A percentile compares a stretch with the other conserved stretches of the same genome.
Evolutionary conservation across 495 filamentous ascomycete species (phyloP).

Genomic region (Hypoxylon intermedium): DNA sequence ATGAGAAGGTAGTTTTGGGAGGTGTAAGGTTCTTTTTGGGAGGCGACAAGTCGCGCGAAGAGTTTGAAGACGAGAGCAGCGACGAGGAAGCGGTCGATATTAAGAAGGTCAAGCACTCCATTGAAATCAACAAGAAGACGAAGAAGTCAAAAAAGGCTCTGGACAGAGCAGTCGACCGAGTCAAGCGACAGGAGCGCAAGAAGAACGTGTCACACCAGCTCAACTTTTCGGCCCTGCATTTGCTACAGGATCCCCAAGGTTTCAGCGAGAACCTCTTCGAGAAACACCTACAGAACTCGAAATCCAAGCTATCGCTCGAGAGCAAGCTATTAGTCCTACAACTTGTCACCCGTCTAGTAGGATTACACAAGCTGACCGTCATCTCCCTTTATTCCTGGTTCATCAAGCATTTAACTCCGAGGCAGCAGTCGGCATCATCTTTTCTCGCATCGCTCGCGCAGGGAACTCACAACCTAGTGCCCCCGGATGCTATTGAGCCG

Average conservation of each 20-base stretch:
- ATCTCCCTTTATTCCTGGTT: constrained; percentile 72
- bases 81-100: constrained; percentile 82
- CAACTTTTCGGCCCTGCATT: constrained; percentile 95
- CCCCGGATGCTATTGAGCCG: constrained; percentile 91
- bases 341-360: constrained; percentile 87
- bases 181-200: constrained; percentile 82
- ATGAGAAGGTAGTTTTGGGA: constrained; percentile 86
- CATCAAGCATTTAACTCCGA: constrained; percentile 85
- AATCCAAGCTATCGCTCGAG: constrained; percentile 87
- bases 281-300: constrained; percentile 86
- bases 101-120: constrained; percentile 79
- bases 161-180: constrained; percentile 76
- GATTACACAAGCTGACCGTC: constrained; percentile 81
- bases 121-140: constrained; percentile 92
- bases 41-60: constrained; percentile 82
- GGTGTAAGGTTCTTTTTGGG: constrained; percentile 95
- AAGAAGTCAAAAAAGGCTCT: constrained; percentile 82
- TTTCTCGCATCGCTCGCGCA: constrained; percentile 94
- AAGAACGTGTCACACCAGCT: constrained; percentile 84
- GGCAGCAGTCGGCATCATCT: constrained; percentile 90
- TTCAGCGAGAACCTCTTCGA: constrained; percentile 91
- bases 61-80: constrained; percentile 85
- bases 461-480: constrained; percentile 87
- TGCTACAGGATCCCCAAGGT: constrained; percentile 93
- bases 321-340: constrained; percentile 88